Percentiles rank a stretch among this genome's conserved stretches.
phyloP scores from a whole-genome alignment of 345 rosid species.

The Raphanus sativus region DNA sequence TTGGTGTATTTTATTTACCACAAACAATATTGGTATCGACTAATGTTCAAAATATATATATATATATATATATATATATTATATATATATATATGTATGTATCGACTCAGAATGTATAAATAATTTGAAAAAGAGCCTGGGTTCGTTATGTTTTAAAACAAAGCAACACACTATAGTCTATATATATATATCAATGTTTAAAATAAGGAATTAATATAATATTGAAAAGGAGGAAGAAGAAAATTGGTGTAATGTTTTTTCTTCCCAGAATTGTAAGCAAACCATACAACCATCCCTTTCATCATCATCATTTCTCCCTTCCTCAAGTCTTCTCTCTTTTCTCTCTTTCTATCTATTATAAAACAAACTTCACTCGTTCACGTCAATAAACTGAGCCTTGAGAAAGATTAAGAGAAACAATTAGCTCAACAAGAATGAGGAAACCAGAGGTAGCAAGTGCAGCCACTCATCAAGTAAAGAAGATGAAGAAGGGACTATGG shows the following conservation, averaged over 20 bases:
- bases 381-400: conserved; percentile 40
- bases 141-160: conserved; percentile 19
- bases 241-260: conserved; percentile 29
- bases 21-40: not conserved
- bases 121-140: not conserved
- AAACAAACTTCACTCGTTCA: conserved; percentile 37
- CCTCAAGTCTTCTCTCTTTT: conserved; percentile 54
- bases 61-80: too few relatives aligned
- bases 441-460: conserved; percentile 53
- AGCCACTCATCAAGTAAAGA: conserved; percentile 38
- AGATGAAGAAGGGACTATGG: conserved; percentile 96
- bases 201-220: conserved; percentile 1
- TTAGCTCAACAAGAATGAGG: conserved; percentile 56
- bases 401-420: conserved; percentile 37
- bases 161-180: conserved; percentile 26
- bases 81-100: too few relatives aligned
- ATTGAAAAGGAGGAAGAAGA: conserved; percentile 18
- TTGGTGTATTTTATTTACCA: conserved; percentile 27
- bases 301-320: conserved; percentile 70
- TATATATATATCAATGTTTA: not conserved
- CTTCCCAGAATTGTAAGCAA: conserved; percentile 95
- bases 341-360: conserved; percentile 42
- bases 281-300: conserved; percentile 70
- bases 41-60: too few relatives aligned
- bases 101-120: conserved; percentile 5